Evolutionary conservation across 495 filamentous ascomycete species (phyloP), one percentile per base, ranked within the genome.

Genomic region (Cetradonia linearis): DNA sequence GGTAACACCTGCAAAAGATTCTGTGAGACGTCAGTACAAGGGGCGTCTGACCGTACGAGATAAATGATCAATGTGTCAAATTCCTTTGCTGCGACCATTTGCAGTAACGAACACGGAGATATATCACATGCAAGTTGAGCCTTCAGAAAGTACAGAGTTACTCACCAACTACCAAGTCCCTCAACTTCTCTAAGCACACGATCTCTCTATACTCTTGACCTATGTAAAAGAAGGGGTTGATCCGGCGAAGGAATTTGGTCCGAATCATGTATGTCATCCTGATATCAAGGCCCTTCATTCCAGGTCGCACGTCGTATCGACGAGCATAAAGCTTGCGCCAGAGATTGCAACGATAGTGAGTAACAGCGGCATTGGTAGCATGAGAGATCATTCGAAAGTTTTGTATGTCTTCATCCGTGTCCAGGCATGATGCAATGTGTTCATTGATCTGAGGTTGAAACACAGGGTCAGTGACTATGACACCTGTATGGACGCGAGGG

Each of bases 291-390:
- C 66, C 64, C 10, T 27, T 50, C 57, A 59, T 65, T 6, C 62
- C 60, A 1, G 33, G 18, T 9, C 66, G 65, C 9, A 71, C 7
- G 34, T 78, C 76, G 44, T 76, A 78, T 33, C 62, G 61, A 18
- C 69, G 66, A 18, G 38, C 33, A 59, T 74, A 78, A 0, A 70
- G 65, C 28, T 25, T 28, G 6, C 70, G 62, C 76, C 75, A 78
- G 33, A 76, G 61, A 11, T 70, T 48, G 11, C 63, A 65, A 16
- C 60, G 52, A 28, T 31, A 16, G 14, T 60, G 44, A 3, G 57
- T 18, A 16, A 67, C 60, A 1, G 67, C 65, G n/a, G 59, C 48
- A 31, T 64, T 56, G 20, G 61, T 60, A 20, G 65, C 50, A 5
- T 63, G 67, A 62, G 70, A 73, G 31, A 69, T 59, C 5, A 62